Base-by-base conservation (phyloP, 1,284 basidiomycete genomes). In the Cryptococcus hybrid region DNA sequence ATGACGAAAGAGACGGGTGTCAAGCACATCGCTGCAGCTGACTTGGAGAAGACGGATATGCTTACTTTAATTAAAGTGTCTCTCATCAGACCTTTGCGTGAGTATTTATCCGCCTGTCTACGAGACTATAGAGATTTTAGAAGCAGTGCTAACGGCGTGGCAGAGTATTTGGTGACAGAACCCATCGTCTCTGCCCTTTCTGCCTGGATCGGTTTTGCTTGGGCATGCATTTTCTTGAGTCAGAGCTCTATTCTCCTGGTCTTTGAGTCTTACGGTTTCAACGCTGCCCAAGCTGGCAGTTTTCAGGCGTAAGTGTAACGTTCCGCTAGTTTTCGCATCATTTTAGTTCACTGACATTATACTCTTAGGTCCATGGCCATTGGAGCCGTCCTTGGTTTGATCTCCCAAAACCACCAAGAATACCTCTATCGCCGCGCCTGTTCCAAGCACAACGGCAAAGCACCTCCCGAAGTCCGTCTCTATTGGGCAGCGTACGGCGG, bases 351-450 rank as follows among this genome's bases (percentile, higher is more conserved):
- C 44, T 18, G 2, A 34, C 44, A 30, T 51, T 35, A 8, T 35
- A 4, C 18, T 9, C 9, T 47, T 47, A 71, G 74, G 9, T 57
- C 61, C 1, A 66, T 74, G 6, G 65, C 87, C 62, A 65, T 81
- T 40, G 90, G 90, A 8, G 85, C 88, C 1, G 82, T 84, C 63
- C 58, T 91, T 43, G 90, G 89, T 0, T 86, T 88, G 43, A 66
- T 88, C 30, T 85, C 86, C 44, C 88, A 90, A 73, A 73, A 51
- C 57, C 75, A 69, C 55, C 73, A 74, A 59, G 71, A 75, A 50
- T 36, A 58, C 34, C 61, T 75, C 11, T 75, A 74, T 56, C 53
- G 48, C 15, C 56, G 62, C 9, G 62, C 72, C 1, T 59, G 69
- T 2, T 34, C 13, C 1, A 59, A 60, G 37, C 63, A 72, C 1